Percentiles rank a stretch among this genome's conserved stretches.
Evolutionary conservation across 164 flowering plant genomes (phyloP).

Genomic region (Magnolia sinica): DNA sequence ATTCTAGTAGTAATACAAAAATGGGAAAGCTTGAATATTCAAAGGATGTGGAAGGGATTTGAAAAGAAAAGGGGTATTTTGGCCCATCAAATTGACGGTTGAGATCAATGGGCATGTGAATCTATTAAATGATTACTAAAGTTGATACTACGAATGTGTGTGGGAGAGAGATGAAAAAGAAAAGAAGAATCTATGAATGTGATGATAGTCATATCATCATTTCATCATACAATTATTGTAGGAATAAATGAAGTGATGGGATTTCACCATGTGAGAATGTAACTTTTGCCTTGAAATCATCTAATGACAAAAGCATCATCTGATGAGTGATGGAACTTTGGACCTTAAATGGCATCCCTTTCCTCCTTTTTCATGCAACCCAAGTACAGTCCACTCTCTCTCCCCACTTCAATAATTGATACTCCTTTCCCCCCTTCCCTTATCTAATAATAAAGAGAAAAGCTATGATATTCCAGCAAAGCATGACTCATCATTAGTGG

Average conservation of each 20-base stretch:
- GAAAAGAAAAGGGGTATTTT: too few relatives aligned
- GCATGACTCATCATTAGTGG: too few relatives aligned
- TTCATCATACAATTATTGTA: conserved; percentile 11
- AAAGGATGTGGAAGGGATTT: too few relatives aligned
- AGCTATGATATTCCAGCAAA: too few relatives aligned
- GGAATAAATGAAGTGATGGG: neutral
- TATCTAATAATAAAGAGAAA: neutral
- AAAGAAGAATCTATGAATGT: neutral
- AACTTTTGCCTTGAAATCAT: neutral
- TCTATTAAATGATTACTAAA: neutral
- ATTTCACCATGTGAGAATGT: neutral
- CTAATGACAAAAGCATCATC: conserved; percentile 12
- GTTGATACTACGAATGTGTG: neutral
- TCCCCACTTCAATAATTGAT: conserved; percentile 10
- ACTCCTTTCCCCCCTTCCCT: neutral
- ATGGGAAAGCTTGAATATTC: too few relatives aligned
- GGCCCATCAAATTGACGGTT: too few relatives aligned
- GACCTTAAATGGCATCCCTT: neutral
- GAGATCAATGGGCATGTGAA: too few relatives aligned
- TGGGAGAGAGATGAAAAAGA: neutral
- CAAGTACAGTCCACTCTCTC: neutral
- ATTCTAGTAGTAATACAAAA: too few relatives aligned
- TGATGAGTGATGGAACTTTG: neutral
- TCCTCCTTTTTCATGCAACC: neutral
- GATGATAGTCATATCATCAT: conserved; percentile 3